Evolutionary conservation across 331 rosid species (phyloP).

Genomic region (Saraca asoca): DNA sequence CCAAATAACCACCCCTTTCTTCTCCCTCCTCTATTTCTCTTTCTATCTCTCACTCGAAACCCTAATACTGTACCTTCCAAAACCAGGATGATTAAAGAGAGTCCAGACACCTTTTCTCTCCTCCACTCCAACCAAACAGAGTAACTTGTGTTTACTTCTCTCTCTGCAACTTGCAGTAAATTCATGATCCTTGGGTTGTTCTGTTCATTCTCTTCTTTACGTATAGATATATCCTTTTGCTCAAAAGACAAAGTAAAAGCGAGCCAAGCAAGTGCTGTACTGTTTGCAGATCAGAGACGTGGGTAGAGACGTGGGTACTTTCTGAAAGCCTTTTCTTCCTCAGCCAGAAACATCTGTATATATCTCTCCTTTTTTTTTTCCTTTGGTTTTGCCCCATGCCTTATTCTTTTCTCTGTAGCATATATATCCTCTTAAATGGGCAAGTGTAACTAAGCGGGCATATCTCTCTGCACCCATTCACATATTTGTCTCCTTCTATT

Average conservation of each 20-base stretch:
- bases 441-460: slow-evolving; percentile 29
- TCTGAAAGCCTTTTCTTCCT: slow-evolving; percentile 32
- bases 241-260: slow-evolving; percentile 54
- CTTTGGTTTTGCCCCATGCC: background rate
- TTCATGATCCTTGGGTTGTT: slow-evolving; percentile 40
- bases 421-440: slow-evolving; percentile 37
- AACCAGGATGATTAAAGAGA: background rate
- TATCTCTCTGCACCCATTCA: slow-evolving; percentile 28
- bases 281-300: slow-evolving; percentile 44
- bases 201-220: slow-evolving; percentile 34
- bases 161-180: slow-evolving; percentile 35
- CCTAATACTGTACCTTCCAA: slow-evolving; percentile 42
- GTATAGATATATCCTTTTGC: slow-evolving; percentile 25
- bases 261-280: slow-evolving; percentile 33
- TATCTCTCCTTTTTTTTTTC: slow-evolving; percentile 9
- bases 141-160: slow-evolving; percentile 4
- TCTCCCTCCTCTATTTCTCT: slow-evolving; percentile 1
- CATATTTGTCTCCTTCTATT: slow-evolving; percentile 14
- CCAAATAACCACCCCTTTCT: slow-evolving; percentile 37
- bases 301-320: slow-evolving; percentile 42
- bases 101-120: background rate
- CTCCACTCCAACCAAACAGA: slow-evolving; percentile 27
- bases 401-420: slow-evolving; percentile 36
- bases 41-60: slow-evolving; percentile 38
- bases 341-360: slow-evolving; percentile 27